These are phyloP conservation scores for Hymenoscyphus linearis DNA, from an alignment of 2,329 filamentous ascomycete species.

Conservation along the genomic window DNA sequence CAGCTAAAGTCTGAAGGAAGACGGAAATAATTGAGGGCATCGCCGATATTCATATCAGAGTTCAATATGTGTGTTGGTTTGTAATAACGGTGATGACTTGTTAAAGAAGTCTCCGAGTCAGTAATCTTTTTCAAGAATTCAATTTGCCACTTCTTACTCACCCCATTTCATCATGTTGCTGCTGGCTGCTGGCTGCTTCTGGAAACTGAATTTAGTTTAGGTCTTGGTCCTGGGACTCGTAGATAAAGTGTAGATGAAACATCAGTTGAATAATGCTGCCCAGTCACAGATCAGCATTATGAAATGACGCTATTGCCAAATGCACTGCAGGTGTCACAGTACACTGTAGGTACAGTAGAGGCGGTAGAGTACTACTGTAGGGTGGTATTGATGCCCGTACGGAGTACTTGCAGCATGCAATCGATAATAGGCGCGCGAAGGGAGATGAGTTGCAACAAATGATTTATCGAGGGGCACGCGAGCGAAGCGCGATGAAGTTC, in stretches of 20 bases:
- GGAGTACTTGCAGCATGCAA: neutral
- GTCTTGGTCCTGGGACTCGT: neutral
- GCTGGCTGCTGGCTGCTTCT: no score
- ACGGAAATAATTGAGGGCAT: no score
- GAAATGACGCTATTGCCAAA: neutral
- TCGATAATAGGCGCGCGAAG: neutral
- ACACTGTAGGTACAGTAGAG: no score
- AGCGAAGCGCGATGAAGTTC: constrained; percentile 1
- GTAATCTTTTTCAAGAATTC: no score
- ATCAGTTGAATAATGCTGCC: neutral
- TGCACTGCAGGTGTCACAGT: no score
- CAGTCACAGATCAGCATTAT: neutral
- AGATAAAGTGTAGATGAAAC: neutral
- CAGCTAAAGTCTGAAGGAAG: no score
- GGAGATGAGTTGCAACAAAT: neutral
- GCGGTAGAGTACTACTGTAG: no score
- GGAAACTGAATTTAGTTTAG: neutral
- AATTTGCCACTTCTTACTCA: neutral
- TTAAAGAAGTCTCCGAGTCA: no score
- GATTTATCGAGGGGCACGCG: neutral
- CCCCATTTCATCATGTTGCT: no score
- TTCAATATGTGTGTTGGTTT: no score
- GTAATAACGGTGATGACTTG: neutral
- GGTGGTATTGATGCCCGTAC: no score
- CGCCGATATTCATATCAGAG: no score